Evolutionary conservation across 306 rosid genomes (phyloP), one percentile per base, ranked within the genome.

Genomic region (Canavalia gladiata): DNA sequence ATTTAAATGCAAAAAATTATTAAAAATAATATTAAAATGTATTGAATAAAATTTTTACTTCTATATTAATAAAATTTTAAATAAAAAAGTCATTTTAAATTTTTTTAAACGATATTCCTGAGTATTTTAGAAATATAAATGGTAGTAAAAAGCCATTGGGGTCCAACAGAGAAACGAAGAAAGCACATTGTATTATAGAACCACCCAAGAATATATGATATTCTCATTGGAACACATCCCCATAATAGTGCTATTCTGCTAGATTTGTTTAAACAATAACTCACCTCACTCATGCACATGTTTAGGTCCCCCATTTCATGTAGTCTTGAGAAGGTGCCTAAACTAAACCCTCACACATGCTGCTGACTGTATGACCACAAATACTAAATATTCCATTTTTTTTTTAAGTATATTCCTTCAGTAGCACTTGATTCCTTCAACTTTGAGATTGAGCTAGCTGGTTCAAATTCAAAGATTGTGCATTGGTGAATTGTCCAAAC

Each of bases 151-250:
- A 1, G 18, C 2, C 29, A 2, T 73, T 41, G 13, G 2, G 5
- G 7, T 77, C 60, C 31, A 83, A 59, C 33, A 60, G 34, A 79
- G 9, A 67, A 37, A 62, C 42, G 4, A 71, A 78, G 60, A 52
- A 62, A 65, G 52, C 79, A 76, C 12, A 57, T 37, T 77, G 65
- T 55, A 66, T 49, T 43, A 77, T 39, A 68, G 77, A 69, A 82
- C 4, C 57, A 74, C 18, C 46, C 1, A 74, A 82, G 84, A 86
- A 70, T 71, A 83, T 74, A 77, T 87, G 56, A 87, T 78, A 87
- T 90, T 87, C 88, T 46, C 81, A 85, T 68, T 37, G 79, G 86
- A 84, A 84, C 91, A 80, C 84, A 85, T 90, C 88, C 88, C 92
- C n/a, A 85, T 84, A 81, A 82, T 80, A 81, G 76, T 86, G 92